Conservation (phyloP, 2,329 filamentous ascomycete species). For the Intubia oerlemansii region DNA sequence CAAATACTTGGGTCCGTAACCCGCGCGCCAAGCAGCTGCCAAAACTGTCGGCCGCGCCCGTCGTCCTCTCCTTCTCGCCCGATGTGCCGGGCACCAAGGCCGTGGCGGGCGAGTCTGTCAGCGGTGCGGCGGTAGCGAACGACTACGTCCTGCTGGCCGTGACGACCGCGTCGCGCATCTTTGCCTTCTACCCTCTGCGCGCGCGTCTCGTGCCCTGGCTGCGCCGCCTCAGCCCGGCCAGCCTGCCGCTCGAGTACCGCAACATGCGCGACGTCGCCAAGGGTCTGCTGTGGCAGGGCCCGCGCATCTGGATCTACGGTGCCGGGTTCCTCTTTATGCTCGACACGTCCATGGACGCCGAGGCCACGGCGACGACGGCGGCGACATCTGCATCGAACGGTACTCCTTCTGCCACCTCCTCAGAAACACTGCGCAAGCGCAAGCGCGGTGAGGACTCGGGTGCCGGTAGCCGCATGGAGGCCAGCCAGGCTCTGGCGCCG, state of each 20-base stretch:
- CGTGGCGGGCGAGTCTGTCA: constrained; percentile 3
- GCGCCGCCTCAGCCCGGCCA: constrained; percentile 54
- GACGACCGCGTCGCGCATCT: constrained; percentile 40
- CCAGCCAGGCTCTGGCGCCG: constrained; percentile 21
- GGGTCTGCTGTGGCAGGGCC: constrained; percentile 65
- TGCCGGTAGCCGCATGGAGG: constrained; percentile 30
- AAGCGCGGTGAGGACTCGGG: constrained; percentile 30
- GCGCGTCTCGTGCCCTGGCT: constrained; percentile 74
- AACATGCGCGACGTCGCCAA: constrained; percentile 61
- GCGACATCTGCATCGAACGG: background rate
- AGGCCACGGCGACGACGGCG: constrained; percentile 15
- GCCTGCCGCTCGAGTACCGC: constrained; percentile 53
- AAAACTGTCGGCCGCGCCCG: constrained; percentile 41
- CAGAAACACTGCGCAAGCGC: constrained; percentile 21
- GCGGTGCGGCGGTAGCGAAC: constrained; percentile 10
- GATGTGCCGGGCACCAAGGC: constrained; percentile 16
- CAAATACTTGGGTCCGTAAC: constrained; percentile 46
- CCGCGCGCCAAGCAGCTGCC: constrained; percentile 49
- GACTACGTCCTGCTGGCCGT: constrained; percentile 31
- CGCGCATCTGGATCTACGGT: constrained; percentile 72
- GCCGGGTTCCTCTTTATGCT: constrained; percentile 81
- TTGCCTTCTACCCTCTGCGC: constrained; percentile 58
- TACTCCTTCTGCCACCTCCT: background rate
- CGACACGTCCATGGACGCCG: constrained; percentile 52
- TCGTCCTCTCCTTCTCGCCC: constrained; percentile 46